A percentile compares a stretch with the other conserved stretches of the same genome.
Evolutionary conservation across 768 basidiomycete genomes (phyloP).

Genomic region (Peribolospora baueri): DNA sequence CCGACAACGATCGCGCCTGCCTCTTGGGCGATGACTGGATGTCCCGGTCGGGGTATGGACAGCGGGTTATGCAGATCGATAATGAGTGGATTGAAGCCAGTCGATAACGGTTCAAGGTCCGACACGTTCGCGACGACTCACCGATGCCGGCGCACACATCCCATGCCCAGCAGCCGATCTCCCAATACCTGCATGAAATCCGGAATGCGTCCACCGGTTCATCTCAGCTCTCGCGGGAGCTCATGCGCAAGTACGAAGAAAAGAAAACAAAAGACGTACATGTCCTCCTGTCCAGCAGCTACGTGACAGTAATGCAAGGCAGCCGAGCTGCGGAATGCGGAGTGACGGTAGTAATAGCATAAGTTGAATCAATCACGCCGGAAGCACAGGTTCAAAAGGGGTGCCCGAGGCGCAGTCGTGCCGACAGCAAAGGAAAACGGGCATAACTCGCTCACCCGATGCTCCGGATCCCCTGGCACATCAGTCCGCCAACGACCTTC

Average conservation of each 20-base stretch:
- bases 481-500: slow-evolving; percentile 39
- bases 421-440: background rate
- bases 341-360: background rate
- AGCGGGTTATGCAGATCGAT: too few relatives aligned
- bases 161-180: slow-evolving; percentile 44
- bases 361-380: too few relatives aligned
- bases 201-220: background rate
- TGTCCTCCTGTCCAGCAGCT: slow-evolving; percentile 64
- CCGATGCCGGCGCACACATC: slow-evolving; percentile 39
- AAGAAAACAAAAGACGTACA: slow-evolving; percentile 44
- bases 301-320: slow-evolving; percentile 62
- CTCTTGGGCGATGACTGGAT: slow-evolving; percentile 54
- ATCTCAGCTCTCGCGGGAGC: background rate
- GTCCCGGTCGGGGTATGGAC: too few relatives aligned
- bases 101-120: too few relatives aligned
- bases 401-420: too few relatives aligned
- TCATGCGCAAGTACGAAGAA: background rate
- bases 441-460: slow-evolving; percentile 33
- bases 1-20: slow-evolving; percentile 63
- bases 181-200: slow-evolving; percentile 25
- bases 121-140: too few relatives aligned
- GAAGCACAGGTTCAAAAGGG: too few relatives aligned
- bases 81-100: too few relatives aligned
- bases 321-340: slow-evolving; percentile 20
- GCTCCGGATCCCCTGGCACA: slow-evolving; percentile 63